Evolutionary conservation across 177 flowering plant species (phyloP).

Genomic region (Telopea speciosissima): DNA sequence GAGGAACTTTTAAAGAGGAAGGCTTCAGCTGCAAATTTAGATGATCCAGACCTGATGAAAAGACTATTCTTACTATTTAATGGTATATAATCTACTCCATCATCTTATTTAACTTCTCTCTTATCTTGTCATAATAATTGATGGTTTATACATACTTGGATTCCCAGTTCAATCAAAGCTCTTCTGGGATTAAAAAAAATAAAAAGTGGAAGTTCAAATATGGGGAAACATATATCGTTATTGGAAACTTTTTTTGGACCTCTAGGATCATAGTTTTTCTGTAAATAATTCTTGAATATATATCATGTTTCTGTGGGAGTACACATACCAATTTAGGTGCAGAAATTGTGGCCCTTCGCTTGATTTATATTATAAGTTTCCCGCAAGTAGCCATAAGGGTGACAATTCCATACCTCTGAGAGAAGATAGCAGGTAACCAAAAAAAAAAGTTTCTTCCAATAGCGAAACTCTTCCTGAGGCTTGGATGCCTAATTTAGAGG

Average conservation of each 20-base stretch:
- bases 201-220: background rate
- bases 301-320: background rate
- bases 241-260: background rate
- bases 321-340: background rate
- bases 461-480: no score
- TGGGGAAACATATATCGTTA: background rate
- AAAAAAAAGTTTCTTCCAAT: background rate
- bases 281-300: background rate
- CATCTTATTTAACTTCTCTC: background rate
- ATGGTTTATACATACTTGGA: background rate
- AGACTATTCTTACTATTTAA: constrained; percentile 64
- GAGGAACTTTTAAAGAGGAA: constrained; percentile 85
- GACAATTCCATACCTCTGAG: background rate
- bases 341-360: background rate
- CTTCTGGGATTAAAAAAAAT: background rate
- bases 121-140: no score
- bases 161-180: background rate
- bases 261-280: background rate
- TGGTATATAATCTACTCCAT: constrained; percentile 37
- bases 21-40: constrained; percentile 65
- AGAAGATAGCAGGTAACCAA: background rate
- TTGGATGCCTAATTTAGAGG: no score
- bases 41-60: constrained; percentile 57
- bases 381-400: background rate
- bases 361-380: background rate